Percentiles rank a stretch among this genome's conserved stretches.
Conservation (phyloP, 2,329 filamentous ascomycete genomes). For the Fusarium tricinctum region DNA sequence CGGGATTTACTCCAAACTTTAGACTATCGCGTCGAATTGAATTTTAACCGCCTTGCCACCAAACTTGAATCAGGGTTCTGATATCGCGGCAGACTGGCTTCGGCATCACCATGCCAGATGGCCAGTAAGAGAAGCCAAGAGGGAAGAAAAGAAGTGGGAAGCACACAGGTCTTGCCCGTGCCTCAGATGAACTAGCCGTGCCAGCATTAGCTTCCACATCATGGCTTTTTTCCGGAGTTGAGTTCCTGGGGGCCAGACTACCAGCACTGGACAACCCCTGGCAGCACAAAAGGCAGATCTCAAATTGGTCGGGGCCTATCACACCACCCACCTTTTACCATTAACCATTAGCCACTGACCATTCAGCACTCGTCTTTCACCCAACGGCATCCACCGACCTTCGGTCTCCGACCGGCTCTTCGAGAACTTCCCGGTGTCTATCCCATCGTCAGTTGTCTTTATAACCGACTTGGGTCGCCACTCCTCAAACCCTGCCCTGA, state of each 20-base stretch:
- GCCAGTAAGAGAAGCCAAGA: conserved; percentile 33
- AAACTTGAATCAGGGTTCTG: conserved; percentile 42
- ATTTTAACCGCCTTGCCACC: conserved; percentile 19
- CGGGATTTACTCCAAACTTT: conserved; percentile 20
- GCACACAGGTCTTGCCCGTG: conserved; percentile 33
- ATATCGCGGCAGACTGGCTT: conserved; percentile 20
- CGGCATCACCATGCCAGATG: conserved; percentile 49
- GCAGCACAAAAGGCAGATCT: conserved; percentile 39
- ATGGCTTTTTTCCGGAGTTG: conserved; percentile 28
- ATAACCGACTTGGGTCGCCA: conserved; percentile 49
- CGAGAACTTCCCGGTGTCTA: conserved; percentile 29
- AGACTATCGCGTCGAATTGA: background rate
- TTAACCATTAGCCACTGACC: conserved; percentile 38
- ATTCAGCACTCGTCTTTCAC: conserved; percentile 27
- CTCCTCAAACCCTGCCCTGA: conserved; percentile 24
- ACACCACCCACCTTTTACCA: conserved; percentile 41
- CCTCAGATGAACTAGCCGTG: conserved; percentile 40
- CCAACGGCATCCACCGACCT: conserved; percentile 43
- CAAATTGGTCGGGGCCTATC: conserved; percentile 50
- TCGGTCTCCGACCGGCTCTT: conserved; percentile 50
- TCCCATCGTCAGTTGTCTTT: conserved; percentile 45
- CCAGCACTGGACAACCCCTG: conserved; percentile 29
- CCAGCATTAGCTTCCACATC: conserved; percentile 39
- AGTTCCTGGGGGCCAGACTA: background rate
- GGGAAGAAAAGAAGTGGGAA: conserved; percentile 33